Conservation (phyloP, 768 basidiomycete genomes). For the Podaxis sp. region DNA sequence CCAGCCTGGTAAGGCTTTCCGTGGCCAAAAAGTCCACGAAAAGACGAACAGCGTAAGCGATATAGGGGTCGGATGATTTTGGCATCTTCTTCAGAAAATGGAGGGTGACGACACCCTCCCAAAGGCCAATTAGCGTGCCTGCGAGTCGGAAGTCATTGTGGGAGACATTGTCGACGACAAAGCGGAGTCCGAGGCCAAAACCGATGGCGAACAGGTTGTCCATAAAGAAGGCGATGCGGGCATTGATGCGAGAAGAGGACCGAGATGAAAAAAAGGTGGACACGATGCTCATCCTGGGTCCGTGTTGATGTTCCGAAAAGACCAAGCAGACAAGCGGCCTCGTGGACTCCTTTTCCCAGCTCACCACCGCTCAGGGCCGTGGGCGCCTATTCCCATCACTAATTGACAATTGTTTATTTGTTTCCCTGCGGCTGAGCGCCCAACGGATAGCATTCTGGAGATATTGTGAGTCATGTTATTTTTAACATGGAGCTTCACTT, state of each 20-base stretch:
- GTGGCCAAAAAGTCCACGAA: conserved; percentile 72
- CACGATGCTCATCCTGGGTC: conserved; percentile 29
- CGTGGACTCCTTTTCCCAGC: neutral
- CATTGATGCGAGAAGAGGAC: conserved; percentile 32
- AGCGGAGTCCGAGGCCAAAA: conserved; percentile 63
- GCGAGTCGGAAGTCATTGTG: conserved; percentile 49
- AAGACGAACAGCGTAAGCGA: conserved; percentile 66
- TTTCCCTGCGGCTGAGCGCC: no score
- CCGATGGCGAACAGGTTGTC: conserved; percentile 70
- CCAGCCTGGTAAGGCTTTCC: conserved; percentile 37
- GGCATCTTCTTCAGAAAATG: conserved; percentile 72
- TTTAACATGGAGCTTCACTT: no score
- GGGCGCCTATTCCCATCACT: neutral
- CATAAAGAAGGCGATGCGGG: conserved; percentile 45
- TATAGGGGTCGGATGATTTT: conserved; percentile 63
- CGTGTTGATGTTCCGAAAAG: neutral
- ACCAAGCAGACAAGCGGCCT: neutral
- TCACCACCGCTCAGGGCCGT: neutral
- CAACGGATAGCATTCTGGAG: no score
- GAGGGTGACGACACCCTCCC: conserved; percentile 75
- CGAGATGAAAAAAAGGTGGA: conserved; percentile 33
- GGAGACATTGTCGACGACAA: conserved; percentile 54
- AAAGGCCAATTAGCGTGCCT: conserved; percentile 71
- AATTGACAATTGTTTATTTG: no score
- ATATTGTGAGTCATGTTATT: no score